These are phyloP conservation scores for Diaporthe amygdali DNA, from an alignment of 2,329 filamentous ascomycete species.

Conservation along the genomic window DNA sequence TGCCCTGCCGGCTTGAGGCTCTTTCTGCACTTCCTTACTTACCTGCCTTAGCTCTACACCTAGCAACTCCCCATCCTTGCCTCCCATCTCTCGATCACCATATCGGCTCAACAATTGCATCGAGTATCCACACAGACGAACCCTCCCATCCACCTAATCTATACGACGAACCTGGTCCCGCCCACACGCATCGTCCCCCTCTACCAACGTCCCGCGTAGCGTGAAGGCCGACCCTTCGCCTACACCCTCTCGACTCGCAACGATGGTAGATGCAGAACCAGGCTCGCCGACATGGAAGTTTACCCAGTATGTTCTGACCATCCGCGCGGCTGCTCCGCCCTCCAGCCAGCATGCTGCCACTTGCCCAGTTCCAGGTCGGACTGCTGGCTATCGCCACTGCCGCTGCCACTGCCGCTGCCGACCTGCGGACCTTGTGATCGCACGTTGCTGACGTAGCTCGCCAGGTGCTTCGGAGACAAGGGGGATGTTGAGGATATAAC, in stretches of 20 bases:
- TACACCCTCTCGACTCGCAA: constrained; percentile 45
- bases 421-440: not conserved
- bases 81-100: constrained; percentile 18
- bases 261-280: constrained; percentile 96
- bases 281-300: constrained; percentile 99
- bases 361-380: not conserved
- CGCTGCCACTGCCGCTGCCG: not conserved
- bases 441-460: constrained; percentile 32
- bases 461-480: constrained; percentile 98
- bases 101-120: constrained; percentile 13
- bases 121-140: constrained; percentile 13
- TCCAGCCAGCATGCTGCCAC: not conserved
- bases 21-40: constrained; percentile 19
- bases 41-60: constrained; percentile 22
- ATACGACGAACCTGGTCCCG: constrained; percentile 8
- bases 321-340: not conserved
- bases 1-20: constrained; percentile 18
- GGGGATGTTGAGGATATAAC: constrained; percentile 99
- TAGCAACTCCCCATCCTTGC: constrained; percentile 6
- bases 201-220: constrained; percentile 26
- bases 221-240: constrained; percentile 32
- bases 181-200: constrained; percentile 12
- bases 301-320: constrained; percentile 84
- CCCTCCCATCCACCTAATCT: constrained; percentile 9
- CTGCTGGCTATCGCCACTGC: not conserved